Conservation (phyloP, 75 land plant genomes). For the Isoetes taiwanensis region DNA sequence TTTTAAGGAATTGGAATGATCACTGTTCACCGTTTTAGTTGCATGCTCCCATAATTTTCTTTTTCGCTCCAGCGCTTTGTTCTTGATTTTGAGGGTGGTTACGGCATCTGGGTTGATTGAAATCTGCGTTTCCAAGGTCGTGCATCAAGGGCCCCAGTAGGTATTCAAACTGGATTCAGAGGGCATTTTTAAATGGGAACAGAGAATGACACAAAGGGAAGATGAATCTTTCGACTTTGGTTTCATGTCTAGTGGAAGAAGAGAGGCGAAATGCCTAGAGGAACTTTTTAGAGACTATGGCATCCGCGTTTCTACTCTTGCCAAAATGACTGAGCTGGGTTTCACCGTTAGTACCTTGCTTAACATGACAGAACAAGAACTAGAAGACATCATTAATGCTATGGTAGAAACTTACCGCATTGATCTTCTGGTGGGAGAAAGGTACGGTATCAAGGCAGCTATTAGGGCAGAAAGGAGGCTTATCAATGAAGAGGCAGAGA, state of each 20-base stretch:
- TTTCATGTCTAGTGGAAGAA: conserved; percentile 5
- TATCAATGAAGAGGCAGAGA: conserved; percentile 40
- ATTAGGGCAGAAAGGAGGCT: conserved; percentile 62
- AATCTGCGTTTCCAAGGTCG: too few species aligned
- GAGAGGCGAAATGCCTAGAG: conserved; percentile 44
- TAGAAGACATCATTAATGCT: conserved; percentile 78
- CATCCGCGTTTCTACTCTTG: conserved; percentile 57
- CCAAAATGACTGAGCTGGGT: conserved; percentile 77
- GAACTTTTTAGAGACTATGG: conserved; percentile 77
- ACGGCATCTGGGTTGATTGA: too few species aligned
- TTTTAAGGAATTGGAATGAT: too few species aligned
- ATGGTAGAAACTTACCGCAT: conserved; percentile 60
- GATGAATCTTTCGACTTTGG: too few species aligned
- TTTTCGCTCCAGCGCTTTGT: too few species aligned
- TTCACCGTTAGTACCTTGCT: conserved; percentile 76
- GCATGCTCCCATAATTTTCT: too few species aligned
- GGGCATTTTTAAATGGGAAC: too few species aligned
- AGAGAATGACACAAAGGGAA: too few species aligned
- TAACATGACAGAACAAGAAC: conserved; percentile 78
- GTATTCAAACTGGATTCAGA: too few species aligned
- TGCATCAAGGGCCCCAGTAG: too few species aligned
- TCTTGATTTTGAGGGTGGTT: too few species aligned
- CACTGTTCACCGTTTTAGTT: too few species aligned
- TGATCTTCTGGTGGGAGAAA: conserved; percentile 86
- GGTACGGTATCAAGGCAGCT: conserved; percentile 82